Conservation (phyloP, 129 eudicot species). For the Chrysanthemum makinoi region DNA sequence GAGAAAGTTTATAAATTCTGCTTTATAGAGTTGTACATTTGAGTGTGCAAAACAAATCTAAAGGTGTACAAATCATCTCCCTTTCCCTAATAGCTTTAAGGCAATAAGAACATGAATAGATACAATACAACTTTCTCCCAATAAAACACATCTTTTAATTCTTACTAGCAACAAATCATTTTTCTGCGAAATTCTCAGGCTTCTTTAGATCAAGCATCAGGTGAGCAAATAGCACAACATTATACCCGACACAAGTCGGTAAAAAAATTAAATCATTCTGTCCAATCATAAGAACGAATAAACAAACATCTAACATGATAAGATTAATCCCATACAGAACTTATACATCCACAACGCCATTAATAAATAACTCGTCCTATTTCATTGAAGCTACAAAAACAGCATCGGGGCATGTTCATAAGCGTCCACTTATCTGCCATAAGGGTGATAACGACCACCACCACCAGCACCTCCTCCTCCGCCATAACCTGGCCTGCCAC, state of each 20-base stretch:
- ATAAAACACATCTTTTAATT: too few relatives aligned
- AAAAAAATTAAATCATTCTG: background rate
- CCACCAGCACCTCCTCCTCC: constrained; percentile 52
- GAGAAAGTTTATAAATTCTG: too few relatives aligned
- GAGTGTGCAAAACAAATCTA: too few relatives aligned
- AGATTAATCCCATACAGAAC: constrained; percentile 31
- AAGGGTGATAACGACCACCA: constrained; percentile 93
- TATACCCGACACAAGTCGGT: background rate
- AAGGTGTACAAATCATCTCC: too few relatives aligned
- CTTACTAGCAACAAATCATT: too few relatives aligned
- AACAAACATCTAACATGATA: constrained; percentile 30
- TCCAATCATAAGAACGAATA: constrained; percentile 20
- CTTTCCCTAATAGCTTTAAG: too few relatives aligned
- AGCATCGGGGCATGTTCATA: constrained; percentile 7
- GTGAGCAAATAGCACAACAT: background rate
- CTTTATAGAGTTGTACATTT: too few relatives aligned
- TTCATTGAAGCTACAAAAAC: constrained; percentile 25
- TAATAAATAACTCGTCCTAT: constrained; percentile 13
- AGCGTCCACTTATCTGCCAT: constrained; percentile 57
- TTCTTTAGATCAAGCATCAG: too few relatives aligned
- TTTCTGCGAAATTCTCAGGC: too few relatives aligned
- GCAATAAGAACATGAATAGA: too few relatives aligned
- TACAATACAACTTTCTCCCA: too few relatives aligned
- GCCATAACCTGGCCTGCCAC: constrained; percentile 56
- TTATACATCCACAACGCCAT: constrained; percentile 33